Evolutionary conservation across 2,329 filamentous ascomycete genomes (phyloP).

Genomic region (Penicillium fuscoglaucum): DNA sequence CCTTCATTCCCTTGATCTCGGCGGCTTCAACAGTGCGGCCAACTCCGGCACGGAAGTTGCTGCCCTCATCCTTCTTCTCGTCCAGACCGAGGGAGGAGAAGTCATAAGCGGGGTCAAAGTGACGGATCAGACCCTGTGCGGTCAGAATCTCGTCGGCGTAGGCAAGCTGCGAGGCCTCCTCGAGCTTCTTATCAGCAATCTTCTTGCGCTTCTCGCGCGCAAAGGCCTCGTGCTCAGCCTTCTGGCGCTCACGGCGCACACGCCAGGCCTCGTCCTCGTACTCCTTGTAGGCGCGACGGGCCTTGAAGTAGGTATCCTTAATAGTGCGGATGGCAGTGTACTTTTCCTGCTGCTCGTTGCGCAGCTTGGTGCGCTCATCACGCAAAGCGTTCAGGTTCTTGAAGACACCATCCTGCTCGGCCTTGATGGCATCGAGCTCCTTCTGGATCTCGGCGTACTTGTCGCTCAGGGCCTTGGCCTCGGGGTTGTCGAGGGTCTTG

Average conservation of each 20-base stretch:
- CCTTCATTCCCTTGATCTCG: constrained; percentile 79
- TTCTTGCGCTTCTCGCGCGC: constrained; percentile 53
- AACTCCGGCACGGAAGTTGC: constrained; percentile 74
- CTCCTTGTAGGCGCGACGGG: constrained; percentile 77
- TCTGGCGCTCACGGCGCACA: constrained; percentile 72
- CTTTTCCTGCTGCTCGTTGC: constrained; percentile 83
- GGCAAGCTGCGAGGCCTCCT: constrained; percentile 66
- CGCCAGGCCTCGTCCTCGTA: constrained; percentile 83
- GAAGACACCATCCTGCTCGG: constrained; percentile 85
- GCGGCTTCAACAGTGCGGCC: constrained; percentile 81
- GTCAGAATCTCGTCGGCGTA: constrained; percentile 91
- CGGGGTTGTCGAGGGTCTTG: constrained; percentile 87
- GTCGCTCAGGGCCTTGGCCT: constrained; percentile 82
- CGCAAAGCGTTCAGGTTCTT: constrained; percentile 82
- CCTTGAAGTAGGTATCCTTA: constrained; percentile 84
- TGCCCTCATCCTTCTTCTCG: constrained; percentile 51
- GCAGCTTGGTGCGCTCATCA: constrained; percentile 81
- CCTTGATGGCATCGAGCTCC: constrained; percentile 87
- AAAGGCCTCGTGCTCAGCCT: constrained; percentile 68
- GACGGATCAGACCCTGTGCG: constrained; percentile 81
- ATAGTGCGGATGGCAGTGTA: constrained; percentile 77
- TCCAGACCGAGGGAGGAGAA: constrained; percentile 58
- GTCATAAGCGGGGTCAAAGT: constrained; percentile 85
- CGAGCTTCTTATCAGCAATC: constrained; percentile 56
- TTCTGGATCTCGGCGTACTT: constrained; percentile 81